These are phyloP conservation scores for Mycena maculata DNA, from an alignment of 768 basidiomycete species.

Conservation along the genomic window DNA sequence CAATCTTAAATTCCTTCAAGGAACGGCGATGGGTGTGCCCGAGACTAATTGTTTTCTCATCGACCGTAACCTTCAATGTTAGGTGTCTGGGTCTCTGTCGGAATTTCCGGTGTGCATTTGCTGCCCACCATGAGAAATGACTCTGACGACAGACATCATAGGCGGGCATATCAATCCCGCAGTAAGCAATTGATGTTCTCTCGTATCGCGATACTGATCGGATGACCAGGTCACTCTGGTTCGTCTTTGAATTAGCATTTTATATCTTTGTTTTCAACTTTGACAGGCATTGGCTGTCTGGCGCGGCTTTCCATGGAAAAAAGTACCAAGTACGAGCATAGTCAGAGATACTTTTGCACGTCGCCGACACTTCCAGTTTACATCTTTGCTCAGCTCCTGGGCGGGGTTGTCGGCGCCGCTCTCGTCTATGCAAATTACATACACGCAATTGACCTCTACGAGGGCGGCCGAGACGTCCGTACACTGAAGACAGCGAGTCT, in stretches of 20 bases:
- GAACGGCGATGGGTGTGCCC: constrained; percentile 45
- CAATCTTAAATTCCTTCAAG: constrained; percentile 27
- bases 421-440: constrained; percentile 73
- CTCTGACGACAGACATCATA: background rate
- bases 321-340: constrained; percentile 54
- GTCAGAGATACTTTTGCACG: background rate
- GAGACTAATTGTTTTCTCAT: too few species aligned
- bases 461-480: background rate
- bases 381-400: constrained; percentile 69
- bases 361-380: constrained; percentile 40
- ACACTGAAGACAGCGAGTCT: constrained; percentile 4
- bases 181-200: constrained; percentile 27
- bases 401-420: constrained; percentile 67
- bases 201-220: constrained; percentile 23
- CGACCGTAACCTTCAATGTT: background rate
- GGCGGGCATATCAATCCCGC: constrained; percentile 48
- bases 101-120: constrained; percentile 40
- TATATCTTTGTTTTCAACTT: constrained; percentile 15
- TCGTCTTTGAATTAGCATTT: constrained; percentile 27
- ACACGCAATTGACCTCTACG: constrained; percentile 73
- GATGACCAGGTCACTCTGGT: constrained; percentile 36
- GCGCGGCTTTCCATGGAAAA: constrained; percentile 68
- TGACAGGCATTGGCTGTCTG: constrained; percentile 54
- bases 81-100: constrained; percentile 51
- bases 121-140: background rate